A percentile compares a stretch with the other conserved stretches of the same genome.
phyloP scores from a whole-genome alignment of 164 flowering plant species.

The Nelumbo lutea region DNA sequence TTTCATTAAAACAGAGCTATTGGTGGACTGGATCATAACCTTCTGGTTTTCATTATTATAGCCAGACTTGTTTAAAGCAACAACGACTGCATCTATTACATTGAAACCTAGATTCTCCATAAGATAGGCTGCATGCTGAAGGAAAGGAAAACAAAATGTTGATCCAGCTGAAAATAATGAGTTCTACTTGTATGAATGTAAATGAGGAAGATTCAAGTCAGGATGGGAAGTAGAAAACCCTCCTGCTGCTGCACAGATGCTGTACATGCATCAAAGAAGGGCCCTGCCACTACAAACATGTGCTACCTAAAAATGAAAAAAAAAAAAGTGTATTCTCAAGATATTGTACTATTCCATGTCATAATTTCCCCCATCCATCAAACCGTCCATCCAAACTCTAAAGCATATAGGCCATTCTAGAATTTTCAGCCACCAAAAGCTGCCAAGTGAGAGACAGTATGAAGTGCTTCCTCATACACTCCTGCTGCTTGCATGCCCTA shows the following conservation, averaged over 20 bases:
- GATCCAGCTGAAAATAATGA: neutral
- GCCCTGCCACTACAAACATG: neutral
- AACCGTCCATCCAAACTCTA: too few relatives aligned
- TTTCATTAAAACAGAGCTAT: slow-evolving; percentile 56
- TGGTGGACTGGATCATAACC: slow-evolving; percentile 65
- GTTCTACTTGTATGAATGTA: neutral
- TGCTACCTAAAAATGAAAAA: too few relatives aligned
- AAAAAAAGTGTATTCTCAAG: too few relatives aligned
- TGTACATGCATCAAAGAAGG: neutral
- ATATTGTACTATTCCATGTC: too few relatives aligned
- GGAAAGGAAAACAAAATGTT: slow-evolving; percentile 4
- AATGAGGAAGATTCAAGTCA: neutral
- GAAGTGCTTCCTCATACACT: too few relatives aligned
- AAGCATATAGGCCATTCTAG: too few relatives aligned
- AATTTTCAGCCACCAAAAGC: too few relatives aligned
- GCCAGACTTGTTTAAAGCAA: slow-evolving; percentile 53
- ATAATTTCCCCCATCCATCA: too few relatives aligned
- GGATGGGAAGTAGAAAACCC: neutral
- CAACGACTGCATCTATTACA: slow-evolving; percentile 48
- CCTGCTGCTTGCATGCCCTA: too few relatives aligned
- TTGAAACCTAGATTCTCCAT: slow-evolving; percentile 49
- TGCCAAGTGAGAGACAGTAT: too few relatives aligned
- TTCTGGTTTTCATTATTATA: slow-evolving; percentile 35
- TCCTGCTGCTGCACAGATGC: neutral
- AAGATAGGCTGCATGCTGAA: slow-evolving; percentile 84